Conservation (phyloP, 352 stramenopile species). For the Phytopythium aichiense region DNA sequence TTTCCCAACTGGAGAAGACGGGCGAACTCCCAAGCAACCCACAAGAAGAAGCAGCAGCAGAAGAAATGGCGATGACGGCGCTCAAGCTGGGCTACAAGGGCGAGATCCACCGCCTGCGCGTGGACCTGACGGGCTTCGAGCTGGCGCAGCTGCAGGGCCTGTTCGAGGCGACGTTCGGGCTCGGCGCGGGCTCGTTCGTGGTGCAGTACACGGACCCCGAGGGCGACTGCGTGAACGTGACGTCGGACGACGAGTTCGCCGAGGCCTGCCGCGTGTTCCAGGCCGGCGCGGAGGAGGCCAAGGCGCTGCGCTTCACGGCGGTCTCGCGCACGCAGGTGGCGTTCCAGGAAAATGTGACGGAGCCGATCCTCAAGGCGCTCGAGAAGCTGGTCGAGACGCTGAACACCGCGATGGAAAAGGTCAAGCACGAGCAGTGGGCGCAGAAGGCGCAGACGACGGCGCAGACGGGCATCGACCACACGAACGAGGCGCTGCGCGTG, state of each 20-base stretch:
- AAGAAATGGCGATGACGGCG: constrained; percentile 41
- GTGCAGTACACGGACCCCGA: constrained; percentile 84
- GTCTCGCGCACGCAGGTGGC: constrained; percentile 52
- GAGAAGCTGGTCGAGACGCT: constrained; percentile 81
- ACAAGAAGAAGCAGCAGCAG: constrained; percentile 4
- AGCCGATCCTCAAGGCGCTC: constrained; percentile 76
- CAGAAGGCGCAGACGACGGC: constrained; percentile 40
- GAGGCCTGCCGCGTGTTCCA: constrained; percentile 60
- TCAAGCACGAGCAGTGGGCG: constrained; percentile 76
- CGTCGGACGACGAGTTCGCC: constrained; percentile 60
- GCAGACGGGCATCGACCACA: constrained; percentile 49
- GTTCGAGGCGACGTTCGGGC: constrained; percentile 57
- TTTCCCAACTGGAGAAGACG: constrained; percentile 21
- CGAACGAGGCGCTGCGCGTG: constrained; percentile 59
- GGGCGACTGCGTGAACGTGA: constrained; percentile 67
- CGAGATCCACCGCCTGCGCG: constrained; percentile 76
- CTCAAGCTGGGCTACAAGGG: constrained; percentile 83
- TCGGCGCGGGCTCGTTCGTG: constrained; percentile 44
- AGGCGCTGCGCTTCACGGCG: constrained; percentile 64
- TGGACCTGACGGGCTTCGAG: constrained; percentile 50
- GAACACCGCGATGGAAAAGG: constrained; percentile 74
- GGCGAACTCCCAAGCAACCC: background rate
- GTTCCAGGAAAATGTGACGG: constrained; percentile 79
- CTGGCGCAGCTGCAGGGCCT: constrained; percentile 45
- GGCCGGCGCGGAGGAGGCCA: constrained; percentile 22